Base-by-base conservation (phyloP, 352 stramenopile genomes). In the Phytopythium kandeliae region DNA sequence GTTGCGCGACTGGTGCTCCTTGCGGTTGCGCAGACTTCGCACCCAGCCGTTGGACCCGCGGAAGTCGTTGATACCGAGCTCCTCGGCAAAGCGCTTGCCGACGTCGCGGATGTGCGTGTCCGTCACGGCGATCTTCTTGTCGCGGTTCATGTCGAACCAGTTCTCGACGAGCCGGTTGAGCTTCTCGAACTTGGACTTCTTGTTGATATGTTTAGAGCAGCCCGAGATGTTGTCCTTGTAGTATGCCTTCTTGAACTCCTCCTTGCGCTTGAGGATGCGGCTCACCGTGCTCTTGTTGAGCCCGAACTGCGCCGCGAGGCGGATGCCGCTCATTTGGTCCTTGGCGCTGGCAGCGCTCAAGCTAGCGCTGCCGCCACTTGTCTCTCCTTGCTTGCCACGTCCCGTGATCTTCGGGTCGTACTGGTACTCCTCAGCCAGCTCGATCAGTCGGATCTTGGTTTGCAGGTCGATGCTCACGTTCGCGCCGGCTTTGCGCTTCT, bases 171-270 rank as follows among this genome's bases (percentile, higher is more conserved):
- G 67, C 2, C 74, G 61, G 38, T 91, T 91, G 48, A 91, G 75
- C 48, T 87, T 86, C 33, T 91, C 80, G 54, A 88, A 91, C 65
- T 89, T 89, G 56, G 80, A 91, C 59, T 89, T 91, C 52, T 91
- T 91, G 71, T 89, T 91, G 52, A 91, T 91, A 54, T 91, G 80
- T 62, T 91, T 91, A 49, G 80, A 89, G 44, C 75, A 76, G 30
- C 80, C 80, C 24, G 80, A 87, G 55, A 91, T 77, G 50, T 89
- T 89, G 69, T 91, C 80, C 60, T 89, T 85, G 65, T 91, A 91
- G 56, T 86, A 91, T 19, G 80, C 80, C 55, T 89, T 87, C 67
- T 91, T 91, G 63, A 87, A 89, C 71, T 89, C 77, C 38, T 91
- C 77, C 48, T 91, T 91, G 63, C 80, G 80, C 65, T 91, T 91